Evolutionary conservation across 164 flowering plant genomes (phyloP).

Genomic region (Stephania yunnanensis): DNA sequence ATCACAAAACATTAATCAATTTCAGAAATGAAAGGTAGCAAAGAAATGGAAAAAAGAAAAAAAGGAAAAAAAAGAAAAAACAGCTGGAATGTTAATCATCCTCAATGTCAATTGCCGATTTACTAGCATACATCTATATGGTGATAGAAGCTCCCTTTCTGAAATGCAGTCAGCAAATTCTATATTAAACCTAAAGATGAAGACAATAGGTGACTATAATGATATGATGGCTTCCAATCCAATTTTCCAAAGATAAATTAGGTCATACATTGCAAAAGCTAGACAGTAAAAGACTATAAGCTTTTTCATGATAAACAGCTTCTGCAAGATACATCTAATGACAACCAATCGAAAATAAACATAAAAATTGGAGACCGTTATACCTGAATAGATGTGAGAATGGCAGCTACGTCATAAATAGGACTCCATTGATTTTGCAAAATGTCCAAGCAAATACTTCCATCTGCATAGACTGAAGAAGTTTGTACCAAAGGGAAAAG

Average conservation of each 20-base stretch:
- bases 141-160: neutral
- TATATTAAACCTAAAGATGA: neutral
- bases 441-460: slow-evolving; percentile 49
- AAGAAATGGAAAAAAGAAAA: too few relatives aligned
- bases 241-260: neutral
- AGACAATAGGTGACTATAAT: too few relatives aligned
- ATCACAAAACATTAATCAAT: neutral
- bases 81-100: neutral
- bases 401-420: slow-evolving; percentile 48
- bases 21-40: neutral
- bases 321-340: neutral
- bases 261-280: neutral
- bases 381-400: slow-evolving; percentile 54
- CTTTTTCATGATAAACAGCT: neutral
- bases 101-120: neutral
- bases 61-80: neutral
- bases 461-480: slow-evolving; percentile 43
- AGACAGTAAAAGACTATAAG: neutral
- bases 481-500: neutral
- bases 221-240: neutral
- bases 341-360: neutral
- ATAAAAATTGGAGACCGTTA: neutral
- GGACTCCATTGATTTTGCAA: slow-evolving; percentile 54
- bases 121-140: neutral
- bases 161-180: neutral